Evolutionary conservation across 306 rosid species (phyloP).

Genomic region (Sicyos baderoa): DNA sequence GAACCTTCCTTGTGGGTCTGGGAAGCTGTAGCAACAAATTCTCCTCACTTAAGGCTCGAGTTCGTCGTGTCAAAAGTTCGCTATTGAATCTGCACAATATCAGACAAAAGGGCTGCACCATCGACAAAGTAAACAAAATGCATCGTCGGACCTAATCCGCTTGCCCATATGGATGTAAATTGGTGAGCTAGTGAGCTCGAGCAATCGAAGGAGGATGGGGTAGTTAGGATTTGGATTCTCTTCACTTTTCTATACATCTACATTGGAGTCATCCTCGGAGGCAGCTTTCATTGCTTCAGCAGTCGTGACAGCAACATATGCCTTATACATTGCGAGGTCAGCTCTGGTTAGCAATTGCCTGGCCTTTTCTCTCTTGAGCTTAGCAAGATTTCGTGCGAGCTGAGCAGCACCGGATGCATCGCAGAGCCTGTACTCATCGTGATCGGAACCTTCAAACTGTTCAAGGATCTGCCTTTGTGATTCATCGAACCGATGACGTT

Average conservation of each 20-base stretch:
- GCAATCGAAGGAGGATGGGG: constrained; percentile 14
- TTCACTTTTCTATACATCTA: constrained; percentile 28
- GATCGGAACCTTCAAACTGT: constrained; percentile 49
- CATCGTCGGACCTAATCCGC: constrained; percentile 21
- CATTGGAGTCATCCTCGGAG: constrained; percentile 33
- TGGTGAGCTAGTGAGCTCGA: background rate
- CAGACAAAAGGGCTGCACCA: constrained; percentile 17
- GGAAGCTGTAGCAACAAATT: constrained; percentile 15
- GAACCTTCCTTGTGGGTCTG: background rate
- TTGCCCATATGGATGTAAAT: background rate
- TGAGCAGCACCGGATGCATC: constrained; percentile 56
- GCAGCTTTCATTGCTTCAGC: constrained; percentile 75
- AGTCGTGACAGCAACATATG: constrained; percentile 73
- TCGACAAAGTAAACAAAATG: constrained; percentile 30
- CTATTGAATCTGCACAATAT: constrained; percentile 22
- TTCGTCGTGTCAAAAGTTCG: constrained; percentile 26
- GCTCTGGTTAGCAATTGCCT: constrained; percentile 57
- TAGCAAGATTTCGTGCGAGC: constrained; percentile 52
- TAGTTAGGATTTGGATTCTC: background rate
- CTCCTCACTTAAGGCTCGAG: background rate
- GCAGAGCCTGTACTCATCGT: constrained; percentile 53
- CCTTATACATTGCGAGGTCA: constrained; percentile 77
- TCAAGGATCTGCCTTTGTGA: constrained; percentile 41
- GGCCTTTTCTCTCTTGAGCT: constrained; percentile 62
- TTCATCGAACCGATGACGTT: constrained; percentile 33